Conservation (phyloP, 192 early-diverging fungal genomes). For the Backusella westeae region DNA sequence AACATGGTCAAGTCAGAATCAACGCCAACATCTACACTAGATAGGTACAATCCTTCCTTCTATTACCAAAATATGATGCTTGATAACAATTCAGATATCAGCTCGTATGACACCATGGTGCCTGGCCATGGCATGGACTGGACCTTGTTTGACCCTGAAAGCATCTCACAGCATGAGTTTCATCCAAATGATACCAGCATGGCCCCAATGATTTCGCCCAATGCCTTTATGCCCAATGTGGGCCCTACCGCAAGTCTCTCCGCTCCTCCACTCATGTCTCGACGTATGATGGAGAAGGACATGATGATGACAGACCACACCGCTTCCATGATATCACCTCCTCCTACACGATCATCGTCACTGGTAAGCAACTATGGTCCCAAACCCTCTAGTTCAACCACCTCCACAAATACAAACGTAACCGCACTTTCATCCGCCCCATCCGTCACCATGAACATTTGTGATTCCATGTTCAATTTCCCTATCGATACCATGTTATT, state of each 20-base stretch:
- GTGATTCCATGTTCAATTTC: constrained; percentile 2
- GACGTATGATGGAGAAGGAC: background rate
- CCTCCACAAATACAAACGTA: constrained; percentile 1
- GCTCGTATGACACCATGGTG: background rate
- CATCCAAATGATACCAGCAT: background rate
- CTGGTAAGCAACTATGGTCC: background rate
- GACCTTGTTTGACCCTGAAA: constrained; percentile 4
- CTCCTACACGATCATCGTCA: background rate
- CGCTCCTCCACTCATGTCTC: background rate
- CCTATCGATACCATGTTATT: constrained; percentile 2
- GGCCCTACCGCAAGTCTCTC: background rate
- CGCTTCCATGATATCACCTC: background rate
- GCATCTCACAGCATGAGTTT: background rate
- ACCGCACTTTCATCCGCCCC: background rate
- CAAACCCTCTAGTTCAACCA: constrained; percentile 3
- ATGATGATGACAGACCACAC: constrained; percentile 1
- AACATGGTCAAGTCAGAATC: background rate
- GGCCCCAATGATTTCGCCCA: background rate
- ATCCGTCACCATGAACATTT: background rate
- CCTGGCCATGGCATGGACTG: constrained; percentile 10
- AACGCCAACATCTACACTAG: background rate
- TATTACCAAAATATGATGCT: constrained; percentile 15
- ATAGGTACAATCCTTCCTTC: background rate
- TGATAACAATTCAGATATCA: background rate
- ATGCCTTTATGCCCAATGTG: background rate